A percentile compares a stretch with the other conserved stretches of the same genome.
These are phyloP conservation scores for Suillus hirtellus DNA, from an alignment of 768 basidiomycete species.

Conservation along the genomic window DNA sequence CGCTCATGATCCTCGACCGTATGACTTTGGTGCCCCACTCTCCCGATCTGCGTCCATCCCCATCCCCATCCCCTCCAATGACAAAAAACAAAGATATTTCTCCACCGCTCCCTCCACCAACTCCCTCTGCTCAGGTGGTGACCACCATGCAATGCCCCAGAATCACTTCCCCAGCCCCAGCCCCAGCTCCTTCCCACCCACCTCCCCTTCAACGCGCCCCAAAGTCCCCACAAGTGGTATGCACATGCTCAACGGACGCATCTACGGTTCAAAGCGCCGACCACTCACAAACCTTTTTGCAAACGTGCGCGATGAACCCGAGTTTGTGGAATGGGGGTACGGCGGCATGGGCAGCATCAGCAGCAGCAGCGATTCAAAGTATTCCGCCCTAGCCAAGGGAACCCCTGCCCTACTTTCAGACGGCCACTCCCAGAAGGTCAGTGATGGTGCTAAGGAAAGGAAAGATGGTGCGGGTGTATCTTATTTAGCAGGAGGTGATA, in stretches of 20 bases:
- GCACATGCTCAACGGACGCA: conserved; percentile 82
- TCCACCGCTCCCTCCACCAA: conserved; percentile 12
- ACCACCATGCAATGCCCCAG: conserved; percentile 23
- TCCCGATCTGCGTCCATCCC: not conserved
- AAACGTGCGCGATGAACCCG: conserved; percentile 64
- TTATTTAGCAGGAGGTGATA: conserved; percentile 38
- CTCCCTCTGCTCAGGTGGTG: conserved; percentile 27
- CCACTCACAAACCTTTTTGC: conserved; percentile 57
- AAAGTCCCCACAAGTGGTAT: conserved; percentile 35
- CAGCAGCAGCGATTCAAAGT: conserved; percentile 24
- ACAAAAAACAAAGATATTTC: not conserved
- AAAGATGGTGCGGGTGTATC: conserved; percentile 18
- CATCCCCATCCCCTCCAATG: not conserved
- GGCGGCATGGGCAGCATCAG: conserved; percentile 74
- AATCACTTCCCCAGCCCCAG: conserved; percentile 10
- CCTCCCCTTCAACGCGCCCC: not conserved
- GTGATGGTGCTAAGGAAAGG: conserved; percentile 29
- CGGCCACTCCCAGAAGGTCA: conserved; percentile 18
- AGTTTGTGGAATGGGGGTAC: conserved; percentile 93
- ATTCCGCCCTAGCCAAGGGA: conserved; percentile 1
- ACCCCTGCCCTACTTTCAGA: not conserved
- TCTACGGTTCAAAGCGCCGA: conserved; percentile 60
- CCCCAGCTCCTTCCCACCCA: not conserved
- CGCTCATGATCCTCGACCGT: not conserved
- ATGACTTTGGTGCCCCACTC: not conserved